Evolutionary conservation across 2,329 filamentous ascomycete species (phyloP).

Genomic region (Helotiales sp.): DNA sequence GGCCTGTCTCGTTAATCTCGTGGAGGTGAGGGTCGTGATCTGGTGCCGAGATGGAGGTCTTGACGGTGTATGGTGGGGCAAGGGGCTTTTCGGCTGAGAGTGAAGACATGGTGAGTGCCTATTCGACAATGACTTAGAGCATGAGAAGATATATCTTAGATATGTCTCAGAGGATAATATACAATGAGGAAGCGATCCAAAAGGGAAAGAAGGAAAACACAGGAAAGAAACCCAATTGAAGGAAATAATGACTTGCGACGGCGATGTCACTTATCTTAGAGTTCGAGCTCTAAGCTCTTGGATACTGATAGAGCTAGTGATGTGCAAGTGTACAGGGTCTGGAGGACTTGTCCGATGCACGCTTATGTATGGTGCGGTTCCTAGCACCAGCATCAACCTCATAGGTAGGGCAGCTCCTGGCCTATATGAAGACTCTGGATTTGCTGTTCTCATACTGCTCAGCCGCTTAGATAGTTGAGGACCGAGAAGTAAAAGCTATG

Average conservation of each 20-base stretch:
- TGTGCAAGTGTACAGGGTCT: not conserved
- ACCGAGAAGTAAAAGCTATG: no score
- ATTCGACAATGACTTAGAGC: no score
- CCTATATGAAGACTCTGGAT: no score
- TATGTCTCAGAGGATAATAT: no score
- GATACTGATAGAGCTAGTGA: not conserved
- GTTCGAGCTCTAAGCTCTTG: not conserved
- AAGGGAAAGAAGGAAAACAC: not conserved
- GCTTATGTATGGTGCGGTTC: no score
- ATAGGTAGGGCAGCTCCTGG: no score
- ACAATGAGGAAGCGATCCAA: no score
- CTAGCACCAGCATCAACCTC: no score
- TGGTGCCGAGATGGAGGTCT: conserved; percentile 6
- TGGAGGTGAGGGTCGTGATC: conserved; percentile 7
- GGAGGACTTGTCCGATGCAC: conserved; percentile 1
- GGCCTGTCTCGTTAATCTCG: conserved; percentile 48
- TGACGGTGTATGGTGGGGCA: conserved; percentile 13
- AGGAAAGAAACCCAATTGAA: not conserved
- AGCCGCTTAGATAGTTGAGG: not conserved
- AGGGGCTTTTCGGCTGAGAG: not conserved
- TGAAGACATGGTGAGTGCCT: not conserved
- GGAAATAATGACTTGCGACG: not conserved
- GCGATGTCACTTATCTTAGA: not conserved
- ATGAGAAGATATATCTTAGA: no score
- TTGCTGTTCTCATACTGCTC: not conserved